phyloP scores from a whole-genome alignment of 805 yeast species.

The Jamesozyma lodderae region DNA sequence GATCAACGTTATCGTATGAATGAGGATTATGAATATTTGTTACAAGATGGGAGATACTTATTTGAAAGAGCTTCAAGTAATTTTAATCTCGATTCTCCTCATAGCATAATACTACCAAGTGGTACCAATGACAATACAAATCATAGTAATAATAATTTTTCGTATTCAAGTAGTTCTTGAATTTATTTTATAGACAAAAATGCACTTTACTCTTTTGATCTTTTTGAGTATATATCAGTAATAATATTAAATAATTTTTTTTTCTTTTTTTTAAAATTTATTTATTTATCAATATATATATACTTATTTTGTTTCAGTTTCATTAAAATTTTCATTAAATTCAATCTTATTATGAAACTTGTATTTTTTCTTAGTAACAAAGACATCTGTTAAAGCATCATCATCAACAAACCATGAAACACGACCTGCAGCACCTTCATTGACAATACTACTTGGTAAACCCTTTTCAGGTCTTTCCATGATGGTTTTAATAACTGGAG shows the following conservation, averaged over 20 bases:
- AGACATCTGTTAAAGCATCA: conserved; percentile 77
- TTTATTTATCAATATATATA: neutral
- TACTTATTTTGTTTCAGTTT: neutral
- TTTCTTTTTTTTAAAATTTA: too few species aligned
- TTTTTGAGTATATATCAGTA: too few species aligned
- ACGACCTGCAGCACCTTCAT: conserved; percentile 93
- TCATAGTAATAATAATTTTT: neutral
- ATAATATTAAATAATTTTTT: too few species aligned
- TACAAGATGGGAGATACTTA: conserved; percentile 28
- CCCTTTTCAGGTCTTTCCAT: conserved; percentile 98
- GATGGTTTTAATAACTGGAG: conserved; percentile 80
- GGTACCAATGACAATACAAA: neutral
- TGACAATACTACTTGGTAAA: conserved; percentile 84
- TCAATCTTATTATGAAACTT: conserved; percentile 15
- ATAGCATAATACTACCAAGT: neutral
- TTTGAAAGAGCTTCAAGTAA: conserved; percentile 27
- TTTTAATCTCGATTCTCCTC: conserved; percentile 8
- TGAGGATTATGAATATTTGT: conserved; percentile 31
- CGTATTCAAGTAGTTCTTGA: neutral
- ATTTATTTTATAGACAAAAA: neutral
- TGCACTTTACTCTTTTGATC: neutral
- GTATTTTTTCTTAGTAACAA: conserved; percentile 30
- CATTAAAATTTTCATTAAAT: conserved; percentile 5
- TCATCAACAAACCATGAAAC: conserved; percentile 97
- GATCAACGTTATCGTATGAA: conserved; percentile 31